A percentile compares a stretch with the other conserved stretches of the same genome.
Evolutionary conservation across 306 rosid genomes (phyloP).

Genomic region (Acacia melanoxylon): DNA sequence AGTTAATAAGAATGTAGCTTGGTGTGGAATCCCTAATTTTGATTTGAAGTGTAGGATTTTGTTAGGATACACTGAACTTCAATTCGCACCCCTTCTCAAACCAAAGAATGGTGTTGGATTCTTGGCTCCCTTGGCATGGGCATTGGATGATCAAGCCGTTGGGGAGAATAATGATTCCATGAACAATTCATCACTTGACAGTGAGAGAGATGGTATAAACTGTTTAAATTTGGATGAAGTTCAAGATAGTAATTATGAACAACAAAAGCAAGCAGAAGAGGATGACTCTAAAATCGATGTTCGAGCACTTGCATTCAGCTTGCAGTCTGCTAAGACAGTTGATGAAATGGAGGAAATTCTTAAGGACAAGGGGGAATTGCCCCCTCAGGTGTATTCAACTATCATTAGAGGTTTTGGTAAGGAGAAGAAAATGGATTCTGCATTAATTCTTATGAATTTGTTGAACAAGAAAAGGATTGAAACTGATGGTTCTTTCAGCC

Average conservation of each 20-base stretch:
- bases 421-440: constrained; percentile 70
- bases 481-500: constrained; percentile 55
- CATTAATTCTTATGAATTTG: constrained; percentile 71
- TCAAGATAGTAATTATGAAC: constrained; percentile 29
- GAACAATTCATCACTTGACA: constrained; percentile 24
- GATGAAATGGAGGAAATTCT: constrained; percentile 76
- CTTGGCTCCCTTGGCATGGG: constrained; percentile 53
- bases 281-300: constrained; percentile 57
- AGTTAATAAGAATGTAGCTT: constrained; percentile 29
- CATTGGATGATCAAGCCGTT: constrained; percentile 47
- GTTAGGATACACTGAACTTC: constrained; percentile 39
- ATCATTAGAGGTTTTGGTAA: constrained; percentile 77
- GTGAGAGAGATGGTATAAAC: constrained; percentile 29
- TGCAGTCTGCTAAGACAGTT: constrained; percentile 61
- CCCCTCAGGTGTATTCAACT: constrained; percentile 82
- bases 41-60: constrained; percentile 50
- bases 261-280: constrained; percentile 33
- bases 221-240: constrained; percentile 32
- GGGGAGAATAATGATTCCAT: constrained; percentile 32
- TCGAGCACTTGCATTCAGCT: constrained; percentile 56
- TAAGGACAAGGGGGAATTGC: constrained; percentile 69
- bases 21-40: constrained; percentile 39
- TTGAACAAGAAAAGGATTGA: constrained; percentile 74
- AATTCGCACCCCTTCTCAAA: constrained; percentile 43
- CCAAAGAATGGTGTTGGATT: constrained; percentile 44